Conservation (phyloP, 2,329 filamentous ascomycete genomes). For the Paecilomyces sp. region DNA sequence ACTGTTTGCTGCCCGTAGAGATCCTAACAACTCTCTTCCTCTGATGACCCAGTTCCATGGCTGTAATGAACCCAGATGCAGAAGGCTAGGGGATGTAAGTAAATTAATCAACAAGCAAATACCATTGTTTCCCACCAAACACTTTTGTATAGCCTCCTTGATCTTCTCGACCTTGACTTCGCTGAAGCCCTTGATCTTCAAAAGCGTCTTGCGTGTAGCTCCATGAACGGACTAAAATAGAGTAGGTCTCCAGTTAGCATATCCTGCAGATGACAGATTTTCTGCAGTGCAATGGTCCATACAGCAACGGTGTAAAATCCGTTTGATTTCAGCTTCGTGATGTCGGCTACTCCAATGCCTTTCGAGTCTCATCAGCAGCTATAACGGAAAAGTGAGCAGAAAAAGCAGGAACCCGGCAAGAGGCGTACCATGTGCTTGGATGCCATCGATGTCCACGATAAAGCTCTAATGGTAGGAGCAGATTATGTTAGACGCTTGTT, state of each 20-base stretch:
- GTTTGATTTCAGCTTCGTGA: conserved; percentile 56
- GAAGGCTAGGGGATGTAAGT: conserved; percentile 41
- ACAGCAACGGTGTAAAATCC: conserved; percentile 59
- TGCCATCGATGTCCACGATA: conserved; percentile 60
- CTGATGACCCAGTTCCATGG: conserved; percentile 56
- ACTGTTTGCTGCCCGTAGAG: conserved; percentile 63
- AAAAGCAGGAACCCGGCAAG: background rate
- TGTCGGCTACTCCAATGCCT: conserved; percentile 60
- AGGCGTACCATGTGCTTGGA: conserved; percentile 57
- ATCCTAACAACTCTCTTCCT: conserved; percentile 59
- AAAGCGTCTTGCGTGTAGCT: conserved; percentile 52
- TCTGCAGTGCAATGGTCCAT: conserved; percentile 12
- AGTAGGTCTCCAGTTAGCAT: background rate
- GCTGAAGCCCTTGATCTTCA: conserved; percentile 64
- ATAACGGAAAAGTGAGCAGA: background rate
- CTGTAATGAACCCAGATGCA: conserved; percentile 57
- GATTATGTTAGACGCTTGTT: background rate
- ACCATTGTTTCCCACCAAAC: conserved; percentile 37
- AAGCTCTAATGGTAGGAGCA: conserved; percentile 37
- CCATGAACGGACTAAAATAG: conserved; percentile 49
- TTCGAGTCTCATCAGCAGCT: background rate
- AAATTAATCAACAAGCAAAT: background rate
- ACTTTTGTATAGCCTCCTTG: conserved; percentile 59
- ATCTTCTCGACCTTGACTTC: conserved; percentile 65
- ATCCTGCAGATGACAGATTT: background rate